Base-by-base conservation (phyloP, 2,329 filamentous ascomycete species). In the Trichoderma polysporum region DNA sequence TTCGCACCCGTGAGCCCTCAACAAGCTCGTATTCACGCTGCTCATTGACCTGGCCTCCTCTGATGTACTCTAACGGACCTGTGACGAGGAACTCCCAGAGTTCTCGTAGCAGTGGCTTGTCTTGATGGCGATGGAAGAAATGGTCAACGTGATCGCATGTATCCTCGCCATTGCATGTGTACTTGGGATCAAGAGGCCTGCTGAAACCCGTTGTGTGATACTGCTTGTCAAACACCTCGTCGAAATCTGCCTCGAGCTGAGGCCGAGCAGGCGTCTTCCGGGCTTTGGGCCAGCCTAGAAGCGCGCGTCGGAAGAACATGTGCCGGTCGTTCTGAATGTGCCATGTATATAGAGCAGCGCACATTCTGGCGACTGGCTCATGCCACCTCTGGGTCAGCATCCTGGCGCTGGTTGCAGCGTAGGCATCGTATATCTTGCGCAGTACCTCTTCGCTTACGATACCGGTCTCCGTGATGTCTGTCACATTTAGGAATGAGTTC, bases 311-410 rank as follows among this genome's bases (percentile, higher is more conserved):
- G 27, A 76, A 68, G 66, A 75, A 76, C 69, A 75, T 68, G n/a
- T 76, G 74, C 4, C 74, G 69, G 62, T 76, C 75, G 29, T 76
- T 76, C 9, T 75, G 73, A 2, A 76, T 76, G 52, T 76, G 74
- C 74, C 74, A 76, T 13, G 73, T 74, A 41, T 76, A 76, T 9
- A 76, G 60, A 2, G 72, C 72, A 10, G 74, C 71, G 41, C 73
- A 75, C 75, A 76, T 76, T 47, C 73, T 71, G 25, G 74, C 75
- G 6, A 73, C 72, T 13, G 74, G 74, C 50, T 76, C 75, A n/a
- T 74, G 70, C 75, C 74, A 76, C 35, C 74, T 68, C 58, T 75
- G 67, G 2, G 74, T 76, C 33, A 76, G 66, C 70, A 74, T 75
- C 39, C 74, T 72, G 31, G 73, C 74, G 8, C 74, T 70, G 1